phyloP scores from a whole-genome alignment of 257 asterid species.

The Primulina eburnea region DNA sequence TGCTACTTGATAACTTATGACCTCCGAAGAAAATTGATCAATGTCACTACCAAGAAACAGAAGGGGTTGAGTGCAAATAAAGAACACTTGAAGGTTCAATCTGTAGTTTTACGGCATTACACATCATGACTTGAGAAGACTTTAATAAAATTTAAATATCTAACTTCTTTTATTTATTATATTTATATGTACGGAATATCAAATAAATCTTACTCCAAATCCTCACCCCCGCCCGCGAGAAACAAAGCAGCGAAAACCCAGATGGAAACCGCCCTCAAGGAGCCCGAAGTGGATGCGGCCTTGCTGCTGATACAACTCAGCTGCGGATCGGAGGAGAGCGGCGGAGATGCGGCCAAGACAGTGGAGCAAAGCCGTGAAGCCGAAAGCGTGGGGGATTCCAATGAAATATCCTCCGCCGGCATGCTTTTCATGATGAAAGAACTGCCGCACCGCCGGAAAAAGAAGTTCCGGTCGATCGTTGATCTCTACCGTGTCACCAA shows the following conservation, averaged over 20 bases:
- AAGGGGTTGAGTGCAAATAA: too few relatives aligned
- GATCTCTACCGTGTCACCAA: constrained; percentile 42
- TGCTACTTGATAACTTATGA: too few relatives aligned
- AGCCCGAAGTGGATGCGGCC: constrained; percentile 67
- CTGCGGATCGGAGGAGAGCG: constrained; percentile 48
- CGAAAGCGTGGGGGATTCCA: constrained; percentile 46
- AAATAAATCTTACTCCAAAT: neutral
- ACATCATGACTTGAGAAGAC: too few relatives aligned
- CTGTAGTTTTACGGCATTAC: too few relatives aligned
- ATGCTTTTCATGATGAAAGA: neutral
- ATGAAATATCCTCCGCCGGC: constrained; percentile 43
- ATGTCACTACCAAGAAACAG: too few relatives aligned
- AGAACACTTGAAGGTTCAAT: too few relatives aligned
- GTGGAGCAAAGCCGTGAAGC: constrained; percentile 30
- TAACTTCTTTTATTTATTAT: too few relatives aligned
- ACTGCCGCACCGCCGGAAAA: constrained; percentile 26
- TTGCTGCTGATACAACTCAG: constrained; percentile 70
- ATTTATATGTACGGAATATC: too few relatives aligned
- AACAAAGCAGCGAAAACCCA: constrained; percentile 24
- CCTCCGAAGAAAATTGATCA: too few relatives aligned
- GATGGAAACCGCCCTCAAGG: constrained; percentile 36
- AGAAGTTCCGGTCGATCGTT: constrained; percentile 46
- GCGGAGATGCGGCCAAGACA: constrained; percentile 28
- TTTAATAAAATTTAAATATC: too few relatives aligned
- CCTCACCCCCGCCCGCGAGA: neutral